phyloP scores from a whole-genome alignment of 1,139 yeast species.

The Zhuliangozyma parablackwelliae region DNA sequence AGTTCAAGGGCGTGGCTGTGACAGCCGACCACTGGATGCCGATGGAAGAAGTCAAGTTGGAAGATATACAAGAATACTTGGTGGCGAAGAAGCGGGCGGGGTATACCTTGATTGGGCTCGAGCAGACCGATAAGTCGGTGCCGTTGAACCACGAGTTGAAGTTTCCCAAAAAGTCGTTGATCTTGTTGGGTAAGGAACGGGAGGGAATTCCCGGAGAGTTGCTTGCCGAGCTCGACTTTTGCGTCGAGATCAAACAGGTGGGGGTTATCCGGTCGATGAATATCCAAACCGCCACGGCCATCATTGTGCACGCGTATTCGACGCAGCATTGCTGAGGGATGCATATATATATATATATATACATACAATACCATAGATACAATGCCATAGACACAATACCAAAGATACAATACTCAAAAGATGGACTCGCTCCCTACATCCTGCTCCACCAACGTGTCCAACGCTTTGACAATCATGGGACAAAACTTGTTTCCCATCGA shows the following conservation, averaged over 20 bases:
- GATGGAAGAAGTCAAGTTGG: conserved; percentile 68
- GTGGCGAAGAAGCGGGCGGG: conserved; percentile 67
- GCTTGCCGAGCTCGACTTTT: conserved; percentile 75
- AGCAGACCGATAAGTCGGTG: conserved; percentile 85
- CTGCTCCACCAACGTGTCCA: conserved; percentile 36
- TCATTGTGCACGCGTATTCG: conserved; percentile 86
- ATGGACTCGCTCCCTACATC: conserved; percentile 26
- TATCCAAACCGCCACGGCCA: conserved; percentile 94
- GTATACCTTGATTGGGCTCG: conserved; percentile 82
- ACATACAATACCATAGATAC: too few species aligned
- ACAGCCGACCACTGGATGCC: conserved; percentile 98
- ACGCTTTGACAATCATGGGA: conserved; percentile 31
- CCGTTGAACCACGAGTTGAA: conserved; percentile 57
- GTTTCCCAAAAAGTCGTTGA: conserved; percentile 76
- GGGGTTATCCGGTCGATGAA: conserved; percentile 95
- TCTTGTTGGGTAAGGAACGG: conserved; percentile 79
- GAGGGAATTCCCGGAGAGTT: conserved; percentile 90
- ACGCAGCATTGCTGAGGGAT: conserved; percentile 53
- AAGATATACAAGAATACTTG: conserved; percentile 53
- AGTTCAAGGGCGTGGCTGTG: conserved; percentile 83
- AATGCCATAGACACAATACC: too few species aligned
- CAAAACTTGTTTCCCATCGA: conserved; percentile 33
- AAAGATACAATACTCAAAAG: too few species aligned
- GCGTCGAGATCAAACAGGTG: conserved; percentile 87
- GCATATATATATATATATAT: neutral